phyloP scores from a whole-genome alignment of 129 eudicot genomes.

The Glebionis coronaria region DNA sequence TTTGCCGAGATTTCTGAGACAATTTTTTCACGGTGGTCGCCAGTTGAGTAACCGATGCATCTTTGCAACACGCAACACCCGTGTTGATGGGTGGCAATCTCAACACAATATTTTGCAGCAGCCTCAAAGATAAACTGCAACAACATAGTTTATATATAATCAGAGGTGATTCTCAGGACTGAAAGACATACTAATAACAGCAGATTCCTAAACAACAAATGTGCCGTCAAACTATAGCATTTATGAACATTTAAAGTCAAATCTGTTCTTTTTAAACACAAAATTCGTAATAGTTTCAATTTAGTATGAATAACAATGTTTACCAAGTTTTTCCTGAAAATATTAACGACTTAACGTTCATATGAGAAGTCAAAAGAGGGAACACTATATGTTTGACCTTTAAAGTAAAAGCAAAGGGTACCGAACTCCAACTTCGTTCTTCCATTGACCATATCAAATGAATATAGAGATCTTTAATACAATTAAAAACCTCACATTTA shows the following conservation, averaged over 20 bases:
- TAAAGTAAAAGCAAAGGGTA: conserved; percentile 13
- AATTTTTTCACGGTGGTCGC: conserved; percentile 48
- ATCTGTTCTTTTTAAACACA: background rate
- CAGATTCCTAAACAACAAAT: background rate
- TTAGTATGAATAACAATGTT: background rate
- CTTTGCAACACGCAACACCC: conserved; percentile 90
- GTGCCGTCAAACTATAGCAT: background rate
- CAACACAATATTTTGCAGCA: conserved; percentile 78
- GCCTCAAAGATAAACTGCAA: conserved; percentile 79
- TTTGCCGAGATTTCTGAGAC: background rate
- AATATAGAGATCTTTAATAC: too few species aligned
- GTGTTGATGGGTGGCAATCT: conserved; percentile 80
- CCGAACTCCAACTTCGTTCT: background rate
- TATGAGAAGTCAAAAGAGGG: background rate
- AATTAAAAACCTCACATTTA: too few species aligned
- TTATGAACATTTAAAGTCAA: background rate
- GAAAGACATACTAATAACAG: background rate
- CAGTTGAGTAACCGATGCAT: conserved; percentile 68
- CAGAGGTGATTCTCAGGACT: too few species aligned
- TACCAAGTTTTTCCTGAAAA: background rate
- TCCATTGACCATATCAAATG: background rate
- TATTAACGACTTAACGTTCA: background rate
- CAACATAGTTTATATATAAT: background rate
- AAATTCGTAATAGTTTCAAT: background rate
- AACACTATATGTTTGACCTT: conserved; percentile 10